A percentile compares a stretch with the other conserved stretches of the same genome.
Evolutionary conservation across 352 stramenopile species (phyloP).

Genomic region (Phytophthora pisi): DNA sequence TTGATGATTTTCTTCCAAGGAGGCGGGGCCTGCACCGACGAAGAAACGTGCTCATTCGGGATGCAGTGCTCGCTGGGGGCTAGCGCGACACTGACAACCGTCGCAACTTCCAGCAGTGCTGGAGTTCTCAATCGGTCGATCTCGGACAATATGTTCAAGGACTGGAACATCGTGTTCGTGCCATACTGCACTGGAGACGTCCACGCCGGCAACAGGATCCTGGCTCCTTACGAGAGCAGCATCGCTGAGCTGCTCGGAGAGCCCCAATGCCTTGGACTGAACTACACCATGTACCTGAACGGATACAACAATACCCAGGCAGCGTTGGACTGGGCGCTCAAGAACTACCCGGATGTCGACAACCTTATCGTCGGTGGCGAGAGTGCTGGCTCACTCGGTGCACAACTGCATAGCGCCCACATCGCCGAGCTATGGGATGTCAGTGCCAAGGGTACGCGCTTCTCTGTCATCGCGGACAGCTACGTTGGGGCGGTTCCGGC

Average conservation of each 20-base stretch:
- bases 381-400: constrained; percentile 54
- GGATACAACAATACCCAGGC: constrained; percentile 62
- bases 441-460: constrained; percentile 39
- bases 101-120: constrained; percentile 40
- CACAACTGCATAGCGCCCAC: constrained; percentile 41
- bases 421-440: constrained; percentile 55
- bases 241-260: constrained; percentile 39
- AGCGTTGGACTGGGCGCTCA: constrained; percentile 51
- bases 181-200: constrained; percentile 71
- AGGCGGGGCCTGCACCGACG: constrained; percentile 52
- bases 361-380: constrained; percentile 51
- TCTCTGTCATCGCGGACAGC: constrained; percentile 53
- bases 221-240: constrained; percentile 20
- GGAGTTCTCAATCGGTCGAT: constrained; percentile 56
- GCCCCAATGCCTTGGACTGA: constrained; percentile 32
- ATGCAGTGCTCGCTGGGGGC: constrained; percentile 47
- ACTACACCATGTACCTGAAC: constrained; percentile 50
- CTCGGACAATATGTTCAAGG: constrained; percentile 56
- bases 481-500: constrained; percentile 51
- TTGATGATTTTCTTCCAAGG: constrained; percentile 65
- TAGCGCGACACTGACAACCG: constrained; percentile 41
- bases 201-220: constrained; percentile 44
- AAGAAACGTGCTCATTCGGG: constrained; percentile 55
- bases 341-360: constrained; percentile 60
- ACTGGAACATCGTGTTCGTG: constrained; percentile 74